Evolutionary conservation across 768 basidiomycete species (phyloP).

Genomic region (Leccinum variicolor): DNA sequence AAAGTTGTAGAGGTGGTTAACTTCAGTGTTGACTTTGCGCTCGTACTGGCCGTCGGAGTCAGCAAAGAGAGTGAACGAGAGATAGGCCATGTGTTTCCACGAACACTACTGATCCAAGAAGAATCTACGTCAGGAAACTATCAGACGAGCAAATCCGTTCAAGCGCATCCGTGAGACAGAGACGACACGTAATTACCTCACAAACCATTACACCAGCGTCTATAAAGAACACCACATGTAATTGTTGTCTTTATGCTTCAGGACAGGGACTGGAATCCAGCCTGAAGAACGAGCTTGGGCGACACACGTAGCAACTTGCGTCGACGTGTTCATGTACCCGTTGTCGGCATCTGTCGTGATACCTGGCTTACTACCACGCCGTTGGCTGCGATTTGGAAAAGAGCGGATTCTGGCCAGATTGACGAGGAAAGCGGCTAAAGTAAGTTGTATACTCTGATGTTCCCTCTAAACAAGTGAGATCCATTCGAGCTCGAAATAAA

Average conservation of each 20-base stretch:
- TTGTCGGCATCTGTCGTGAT: slow-evolving; percentile 46
- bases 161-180: no score
- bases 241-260: no score
- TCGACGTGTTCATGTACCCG: slow-evolving; percentile 51
- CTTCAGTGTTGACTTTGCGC: no score
- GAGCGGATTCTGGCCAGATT: slow-evolving; percentile 36
- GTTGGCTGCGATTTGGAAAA: slow-evolving; percentile 47
- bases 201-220: slow-evolving; percentile 38
- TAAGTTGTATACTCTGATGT: slow-evolving; percentile 36
- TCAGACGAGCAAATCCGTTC: no score
- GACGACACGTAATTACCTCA: slow-evolving; percentile 23
- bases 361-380: slow-evolving; percentile 78
- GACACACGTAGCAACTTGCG: slow-evolving; percentile 57
- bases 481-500: not conserved
- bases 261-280: slow-evolving; percentile 2
- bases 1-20: no score
- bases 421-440: slow-evolving; percentile 34
- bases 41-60: no score
- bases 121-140: no score
- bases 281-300: not conserved
- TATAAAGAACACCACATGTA: slow-evolving; percentile 18
- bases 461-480: slow-evolving; percentile 28
- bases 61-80: no score
- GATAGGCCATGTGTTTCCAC: no score
- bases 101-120: no score